These are phyloP conservation scores for Trichosporon sp. DNA, from an alignment of 1,284 basidiomycete species.

Conservation along the genomic window DNA sequence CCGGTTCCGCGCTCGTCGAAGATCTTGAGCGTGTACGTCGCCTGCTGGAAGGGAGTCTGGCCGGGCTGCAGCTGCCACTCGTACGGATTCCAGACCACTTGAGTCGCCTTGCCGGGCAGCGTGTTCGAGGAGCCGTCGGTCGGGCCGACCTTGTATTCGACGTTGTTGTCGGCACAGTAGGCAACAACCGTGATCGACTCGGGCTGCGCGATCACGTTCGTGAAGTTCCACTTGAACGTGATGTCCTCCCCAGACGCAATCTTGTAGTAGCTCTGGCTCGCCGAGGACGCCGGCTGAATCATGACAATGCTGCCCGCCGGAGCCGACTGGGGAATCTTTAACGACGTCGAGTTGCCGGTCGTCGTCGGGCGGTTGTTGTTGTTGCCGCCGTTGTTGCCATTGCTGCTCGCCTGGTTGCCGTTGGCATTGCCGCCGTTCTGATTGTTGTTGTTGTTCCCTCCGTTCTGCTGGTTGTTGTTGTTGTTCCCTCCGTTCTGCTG, in stretches of 20 bases:
- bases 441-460: not conserved
- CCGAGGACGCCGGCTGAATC: slow-evolving; percentile 71
- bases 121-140: slow-evolving; percentile 63
- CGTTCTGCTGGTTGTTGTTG: too few relatives aligned
- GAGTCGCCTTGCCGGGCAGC: slow-evolving; percentile 68
- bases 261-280: slow-evolving; percentile 80
- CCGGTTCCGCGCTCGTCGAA: slow-evolving; percentile 75
- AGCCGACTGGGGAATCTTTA: slow-evolving; percentile 53
- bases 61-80: slow-evolving; percentile 66
- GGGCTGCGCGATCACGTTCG: slow-evolving; percentile 60
- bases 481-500: too few relatives aligned
- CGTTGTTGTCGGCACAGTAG: slow-evolving; percentile 73
- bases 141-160: slow-evolving; percentile 84
- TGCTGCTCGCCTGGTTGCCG: not conserved
- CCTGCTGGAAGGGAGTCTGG: slow-evolving; percentile 69
- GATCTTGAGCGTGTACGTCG: slow-evolving; percentile 74
- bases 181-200: slow-evolving; percentile 77
- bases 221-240: slow-evolving; percentile 92
- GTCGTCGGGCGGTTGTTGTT: slow-evolving; percentile 14
- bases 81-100: slow-evolving; percentile 78
- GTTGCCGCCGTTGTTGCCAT: slow-evolving; percentile 17
- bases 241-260: slow-evolving; percentile 72
- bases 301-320: slow-evolving; percentile 54
- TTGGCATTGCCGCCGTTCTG: not conserved
- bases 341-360: slow-evolving; percentile 30